phyloP scores from a whole-genome alignment of 225 moss, liverwort and hornwort genomes.

The Rhytidiadelphus loreus region DNA sequence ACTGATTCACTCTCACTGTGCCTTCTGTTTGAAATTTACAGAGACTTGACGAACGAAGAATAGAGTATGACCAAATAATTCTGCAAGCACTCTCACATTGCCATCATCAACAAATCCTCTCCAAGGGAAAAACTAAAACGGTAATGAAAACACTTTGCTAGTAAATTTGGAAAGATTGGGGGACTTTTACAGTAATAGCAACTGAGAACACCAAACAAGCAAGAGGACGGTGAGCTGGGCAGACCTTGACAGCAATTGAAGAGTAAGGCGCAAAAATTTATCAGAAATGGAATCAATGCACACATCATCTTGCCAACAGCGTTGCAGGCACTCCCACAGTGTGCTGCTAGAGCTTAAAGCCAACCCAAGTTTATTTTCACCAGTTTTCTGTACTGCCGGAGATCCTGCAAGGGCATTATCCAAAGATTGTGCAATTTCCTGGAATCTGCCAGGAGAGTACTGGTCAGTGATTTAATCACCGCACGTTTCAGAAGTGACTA shows the following conservation, averaged over 20 bases:
- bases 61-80: background rate
- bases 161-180: background rate
- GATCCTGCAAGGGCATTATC: conserved; percentile 51
- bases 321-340: conserved; percentile 75
- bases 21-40: background rate
- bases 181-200: background rate
- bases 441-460: conserved; percentile 40
- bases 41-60: background rate
- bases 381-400: conserved; percentile 25
- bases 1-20: background rate
- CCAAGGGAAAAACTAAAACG: background rate
- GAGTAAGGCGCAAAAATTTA: conserved; percentile 67
- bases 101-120: background rate
- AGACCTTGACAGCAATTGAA: conserved; percentile 79
- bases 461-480: background rate
- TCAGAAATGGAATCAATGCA: conserved; percentile 77
- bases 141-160: background rate
- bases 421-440: conserved; percentile 72
- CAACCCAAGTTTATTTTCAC: conserved; percentile 37
- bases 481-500: background rate
- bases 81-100: background rate
- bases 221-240: background rate
- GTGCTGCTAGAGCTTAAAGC: conserved; percentile 61
- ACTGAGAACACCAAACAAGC: background rate
- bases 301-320: conserved; percentile 86